A percentile compares a stretch with the other conserved stretches of the same genome.
phyloP scores from a whole-genome alignment of 2,329 filamentous ascomycete genomes.

The Penicillium sp. region DNA sequence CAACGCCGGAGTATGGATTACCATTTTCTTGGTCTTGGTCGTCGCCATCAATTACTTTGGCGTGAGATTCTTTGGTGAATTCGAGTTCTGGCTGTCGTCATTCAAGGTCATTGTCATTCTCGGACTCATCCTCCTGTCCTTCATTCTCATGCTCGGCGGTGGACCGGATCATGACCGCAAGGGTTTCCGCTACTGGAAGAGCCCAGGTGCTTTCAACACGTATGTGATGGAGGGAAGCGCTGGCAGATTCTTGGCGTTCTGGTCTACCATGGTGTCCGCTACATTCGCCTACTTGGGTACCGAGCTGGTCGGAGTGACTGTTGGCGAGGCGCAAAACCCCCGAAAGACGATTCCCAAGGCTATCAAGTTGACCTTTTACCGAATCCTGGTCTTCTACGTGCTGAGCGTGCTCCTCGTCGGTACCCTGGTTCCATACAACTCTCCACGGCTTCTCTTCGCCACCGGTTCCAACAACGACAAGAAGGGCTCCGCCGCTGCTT shows the following conservation, averaged over 20 bases:
- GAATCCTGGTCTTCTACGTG: slow-evolving; percentile 77
- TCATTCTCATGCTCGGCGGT: slow-evolving; percentile 62
- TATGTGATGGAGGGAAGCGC: slow-evolving; percentile 45
- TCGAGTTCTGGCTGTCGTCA: slow-evolving; percentile 57
- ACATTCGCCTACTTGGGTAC: slow-evolving; percentile 77
- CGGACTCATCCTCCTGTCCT: slow-evolving; percentile 61
- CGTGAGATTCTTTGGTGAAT: slow-evolving; percentile 67
- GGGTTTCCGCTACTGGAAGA: slow-evolving; percentile 64
- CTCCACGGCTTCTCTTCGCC: slow-evolving; percentile 53
- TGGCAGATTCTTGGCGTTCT: slow-evolving; percentile 61
- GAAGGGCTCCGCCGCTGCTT: slow-evolving; percentile 57
- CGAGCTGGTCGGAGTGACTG: slow-evolving; percentile 72
- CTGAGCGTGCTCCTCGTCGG: slow-evolving; percentile 70
- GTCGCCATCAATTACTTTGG: slow-evolving; percentile 66
- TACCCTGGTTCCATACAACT: slow-evolving; percentile 72
- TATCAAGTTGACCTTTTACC: slow-evolving; percentile 77
- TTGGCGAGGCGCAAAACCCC: slow-evolving; percentile 75
- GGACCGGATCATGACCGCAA: slow-evolving; percentile 60
- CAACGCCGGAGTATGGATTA: slow-evolving; percentile 76
- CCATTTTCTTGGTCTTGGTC: slow-evolving; percentile 63
- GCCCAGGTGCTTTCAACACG: slow-evolving; percentile 57
- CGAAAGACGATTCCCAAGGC: slow-evolving; percentile 71
- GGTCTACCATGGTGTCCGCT: slow-evolving; percentile 69
- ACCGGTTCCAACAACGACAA: slow-evolving; percentile 22
- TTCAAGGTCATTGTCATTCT: slow-evolving; percentile 67